Evolutionary conservation across 2,329 filamentous ascomycete species (phyloP), one percentile per base, ranked within the genome.

Genomic region (Leptographium galeiforme): DNA sequence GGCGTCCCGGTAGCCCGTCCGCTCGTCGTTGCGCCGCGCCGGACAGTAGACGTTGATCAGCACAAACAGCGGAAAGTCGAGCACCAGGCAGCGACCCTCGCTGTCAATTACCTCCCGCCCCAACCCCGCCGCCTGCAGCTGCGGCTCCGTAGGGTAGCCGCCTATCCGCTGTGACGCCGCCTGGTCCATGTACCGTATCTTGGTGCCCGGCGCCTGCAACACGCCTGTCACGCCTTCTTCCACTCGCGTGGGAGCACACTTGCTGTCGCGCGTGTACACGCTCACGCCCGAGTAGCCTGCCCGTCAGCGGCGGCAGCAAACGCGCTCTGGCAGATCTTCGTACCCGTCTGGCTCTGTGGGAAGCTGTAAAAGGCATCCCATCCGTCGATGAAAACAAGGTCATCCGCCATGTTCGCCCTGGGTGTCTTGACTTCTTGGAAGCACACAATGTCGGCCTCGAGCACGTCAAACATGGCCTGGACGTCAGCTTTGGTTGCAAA

Each of bases 391-490:
- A 97, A 73, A 11, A 97, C 90, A 89, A 97, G 97, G 61, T 97
- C 93, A 74, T 97, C 93, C 43, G 76, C 78, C 1, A 98, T 73
- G 61, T 96, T 90, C 65, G 95, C 95, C 54, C 85, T 79, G 64
- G 97, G 93, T 43, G 97, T 96, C 70, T 97, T 98, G 45, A 89
- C 84, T 68, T 97, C 93, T 67, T 98, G 93, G 73, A 97, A 89
- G 55, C 96, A 77, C 18, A 97, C 82, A 58, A 98, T 93, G 66
- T 98, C 93, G 52, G 90, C 83, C 65, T 93, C 87, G 8, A 98
- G 77, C 45, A 85, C 87, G 60, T 95, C 87, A 68, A 98, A 97
- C 93, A 97, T 97, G 59, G 84, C 77, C 84, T 55, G 4, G 38
- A 30, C 34, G 18, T 48, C 52, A 55, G 18, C n/a, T 18, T 52